Percentiles rank a stretch among this genome's conserved stretches.
phyloP scores from a whole-genome alignment of 805 yeast genomes.

The Candida orba region DNA sequence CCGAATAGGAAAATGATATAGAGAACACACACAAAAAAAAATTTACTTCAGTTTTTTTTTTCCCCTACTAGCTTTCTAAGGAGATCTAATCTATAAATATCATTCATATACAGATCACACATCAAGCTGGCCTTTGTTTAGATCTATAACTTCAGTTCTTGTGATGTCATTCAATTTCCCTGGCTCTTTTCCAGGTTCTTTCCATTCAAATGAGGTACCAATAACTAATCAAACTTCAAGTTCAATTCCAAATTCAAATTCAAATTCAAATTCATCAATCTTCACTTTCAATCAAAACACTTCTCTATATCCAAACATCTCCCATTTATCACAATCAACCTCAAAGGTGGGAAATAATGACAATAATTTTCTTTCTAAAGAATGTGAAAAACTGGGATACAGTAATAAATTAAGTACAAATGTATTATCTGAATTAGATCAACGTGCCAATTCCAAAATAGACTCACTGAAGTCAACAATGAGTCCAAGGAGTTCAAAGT shows the following conservation, averaged over 20 bases:
- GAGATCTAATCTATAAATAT: too few relatives aligned
- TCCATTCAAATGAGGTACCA: slow-evolving; percentile 1
- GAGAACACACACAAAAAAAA: too few relatives aligned
- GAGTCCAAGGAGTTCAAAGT: not conserved
- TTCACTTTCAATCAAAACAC: slow-evolving; percentile 6
- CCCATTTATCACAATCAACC: slow-evolving; percentile 10
- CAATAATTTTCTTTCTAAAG: not conserved
- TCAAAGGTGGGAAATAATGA: too few relatives aligned
- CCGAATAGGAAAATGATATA: slow-evolving; percentile 2
- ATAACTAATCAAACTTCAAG: not conserved
- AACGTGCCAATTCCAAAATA: slow-evolving; percentile 23
- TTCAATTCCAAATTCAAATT: too few relatives aligned
- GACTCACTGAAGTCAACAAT: not conserved
- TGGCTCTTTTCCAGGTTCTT: slow-evolving; percentile 8
- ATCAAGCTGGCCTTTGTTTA: not conserved
- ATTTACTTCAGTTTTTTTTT: too few relatives aligned
- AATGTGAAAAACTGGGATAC: slow-evolving; percentile 22
- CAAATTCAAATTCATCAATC: too few relatives aligned
- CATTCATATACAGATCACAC: too few relatives aligned
- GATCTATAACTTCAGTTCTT: too few relatives aligned
- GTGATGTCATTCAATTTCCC: slow-evolving; percentile 3
- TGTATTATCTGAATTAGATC: slow-evolving; percentile 28
- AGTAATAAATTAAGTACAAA: slow-evolving; percentile 28
- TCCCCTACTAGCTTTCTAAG: too few relatives aligned
- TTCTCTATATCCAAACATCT: slow-evolving; percentile 16